phyloP scores from a whole-genome alignment of 108 stramenopile genomes.

The Stephanodiscus minutulus region DNA sequence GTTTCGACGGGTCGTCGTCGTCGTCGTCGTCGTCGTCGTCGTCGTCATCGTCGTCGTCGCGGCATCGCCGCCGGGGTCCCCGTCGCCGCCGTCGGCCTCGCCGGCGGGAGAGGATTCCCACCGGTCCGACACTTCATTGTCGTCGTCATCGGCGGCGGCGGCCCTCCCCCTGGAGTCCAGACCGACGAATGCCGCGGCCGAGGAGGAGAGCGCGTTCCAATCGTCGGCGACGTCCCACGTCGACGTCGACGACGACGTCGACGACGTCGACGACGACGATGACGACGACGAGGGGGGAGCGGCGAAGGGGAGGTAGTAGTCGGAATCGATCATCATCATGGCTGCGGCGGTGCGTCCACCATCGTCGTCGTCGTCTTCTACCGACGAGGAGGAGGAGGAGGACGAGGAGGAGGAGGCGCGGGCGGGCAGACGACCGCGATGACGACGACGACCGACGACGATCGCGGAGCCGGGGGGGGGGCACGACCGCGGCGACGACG shows the following conservation, averaged over 20 bases:
- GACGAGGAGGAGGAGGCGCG: neutral
- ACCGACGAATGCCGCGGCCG: neutral
- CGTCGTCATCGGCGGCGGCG: neutral
- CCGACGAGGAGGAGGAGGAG: neutral
- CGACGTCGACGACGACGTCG: neutral
- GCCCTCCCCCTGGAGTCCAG: too few species aligned
- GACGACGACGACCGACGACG: neutral
- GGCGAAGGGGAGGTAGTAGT: neutral
- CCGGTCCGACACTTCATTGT: conserved; percentile 7
- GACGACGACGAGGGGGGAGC: neutral
- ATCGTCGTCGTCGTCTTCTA: neutral
- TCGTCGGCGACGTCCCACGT: conserved; percentile 39
- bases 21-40: neutral
- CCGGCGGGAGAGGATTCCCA: too few species aligned
- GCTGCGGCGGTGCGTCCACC: neutral
- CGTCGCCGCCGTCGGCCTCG: too few species aligned
- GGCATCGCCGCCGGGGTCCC: neutral
- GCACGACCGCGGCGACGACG: neutral
- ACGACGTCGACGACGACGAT: neutral
- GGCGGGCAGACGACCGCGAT: too few species aligned
- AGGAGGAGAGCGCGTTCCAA: conserved; percentile 23
- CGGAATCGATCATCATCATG: neutral
- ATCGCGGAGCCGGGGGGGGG: neutral
- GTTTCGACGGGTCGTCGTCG: neutral
- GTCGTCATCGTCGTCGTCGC: neutral